These are phyloP conservation scores for Herpetomonas muscarum DNA, from an alignment of 208 protist genomes.

Conservation along the genomic window DNA sequence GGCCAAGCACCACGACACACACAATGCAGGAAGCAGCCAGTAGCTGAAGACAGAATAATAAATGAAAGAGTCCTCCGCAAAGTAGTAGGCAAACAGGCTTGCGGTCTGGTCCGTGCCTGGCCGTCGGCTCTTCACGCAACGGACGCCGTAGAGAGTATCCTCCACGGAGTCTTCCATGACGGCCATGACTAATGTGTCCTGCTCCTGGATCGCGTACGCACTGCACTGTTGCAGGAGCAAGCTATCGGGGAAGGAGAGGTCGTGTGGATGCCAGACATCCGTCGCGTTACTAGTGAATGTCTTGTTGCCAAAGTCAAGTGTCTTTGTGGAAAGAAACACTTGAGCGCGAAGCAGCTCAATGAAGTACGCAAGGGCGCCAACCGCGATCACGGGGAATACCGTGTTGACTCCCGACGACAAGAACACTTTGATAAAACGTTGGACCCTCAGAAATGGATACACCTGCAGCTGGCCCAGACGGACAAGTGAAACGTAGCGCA, in stretches of 20 bases:
- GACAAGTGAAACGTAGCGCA: constrained; percentile 63
- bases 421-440: constrained; percentile 44
- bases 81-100: constrained; percentile 49
- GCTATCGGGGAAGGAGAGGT: constrained; percentile 3
- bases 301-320: not conserved
- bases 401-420: constrained; percentile 36
- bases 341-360: constrained; percentile 66
- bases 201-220: not conserved
- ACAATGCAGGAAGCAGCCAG: constrained; percentile 52
- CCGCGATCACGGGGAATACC: constrained; percentile 43
- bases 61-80: constrained; percentile 49
- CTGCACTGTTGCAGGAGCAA: not conserved
- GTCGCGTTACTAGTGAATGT: constrained; percentile 2
- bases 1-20: constrained; percentile 46
- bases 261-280: not conserved
- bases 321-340: constrained; percentile 40
- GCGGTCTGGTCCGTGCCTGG: constrained; percentile 40
- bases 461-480: constrained; percentile 61
- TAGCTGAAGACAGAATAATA: constrained; percentile 59
- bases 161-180: not conserved
- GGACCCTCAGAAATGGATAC: constrained; percentile 29
- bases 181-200: not conserved
- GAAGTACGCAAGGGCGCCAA: constrained; percentile 39
- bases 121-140: constrained; percentile 12
- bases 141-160: constrained; percentile 8